Base-by-base conservation (phyloP, 2,329 filamentous ascomycete genomes). In the Neonectria sp. region DNA sequence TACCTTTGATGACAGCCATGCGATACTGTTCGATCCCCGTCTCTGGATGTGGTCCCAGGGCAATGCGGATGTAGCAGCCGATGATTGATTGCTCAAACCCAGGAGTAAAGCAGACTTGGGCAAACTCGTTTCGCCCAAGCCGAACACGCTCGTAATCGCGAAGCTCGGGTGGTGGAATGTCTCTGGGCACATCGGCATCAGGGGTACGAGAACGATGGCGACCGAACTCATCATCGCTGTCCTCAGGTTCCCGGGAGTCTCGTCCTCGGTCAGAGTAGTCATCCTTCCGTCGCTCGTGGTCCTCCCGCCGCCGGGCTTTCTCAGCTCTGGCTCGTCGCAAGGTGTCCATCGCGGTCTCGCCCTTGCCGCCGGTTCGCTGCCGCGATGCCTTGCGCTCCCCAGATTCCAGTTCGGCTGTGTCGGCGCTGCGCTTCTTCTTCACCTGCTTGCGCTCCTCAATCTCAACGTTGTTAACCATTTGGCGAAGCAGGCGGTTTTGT, bases 61-160 rank as follows among this genome's bases (percentile, higher is more conserved):
- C 93, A 71, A 98, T 90, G 58, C 96, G 93, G 43, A 92, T 92
- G 79, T 93, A 99, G 80, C 95, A 97, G 58, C 94, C 94, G 17
- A 86, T 90, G 75, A 98, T 93, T 33, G 92, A 88, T 9, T 92
- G 84, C 63, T 97, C 93, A 73, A 99, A 98, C 4, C 92, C 92
- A 12, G 96, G 96, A 73, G 95, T 95, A 83, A 97, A 97, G 86
- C 95, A 98, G 62, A 97, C 92, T 76, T 95, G 91, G 7, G 93
- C 92, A 79, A 99, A 97, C 76, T 95, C 93, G 72, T 89, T 92
- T 69, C 96, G 90, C 56, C 95, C 94, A 65, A 99, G 89, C 64
- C 94, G 90, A 60, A 95, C 90, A 57, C 93, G 90, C 77, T 98
- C 93, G 71, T 95, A 90, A 79, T 98, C 94, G n/a, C 87, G 88